phyloP scores from a whole-genome alignment of 2,329 filamentous ascomycete genomes.

The Penicillium corylophilum region DNA sequence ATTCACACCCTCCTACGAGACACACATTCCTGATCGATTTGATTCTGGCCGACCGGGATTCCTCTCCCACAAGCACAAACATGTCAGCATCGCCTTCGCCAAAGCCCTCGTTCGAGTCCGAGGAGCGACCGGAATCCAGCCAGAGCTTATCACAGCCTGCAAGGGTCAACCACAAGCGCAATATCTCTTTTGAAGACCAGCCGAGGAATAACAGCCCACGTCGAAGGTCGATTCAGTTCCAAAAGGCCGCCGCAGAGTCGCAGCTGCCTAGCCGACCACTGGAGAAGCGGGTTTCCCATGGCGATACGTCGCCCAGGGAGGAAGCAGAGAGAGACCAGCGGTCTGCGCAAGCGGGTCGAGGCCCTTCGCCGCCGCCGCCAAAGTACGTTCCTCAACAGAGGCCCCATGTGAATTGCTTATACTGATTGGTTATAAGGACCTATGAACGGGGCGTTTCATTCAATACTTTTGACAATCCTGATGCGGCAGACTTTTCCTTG shows the following conservation, averaged over 20 bases:
- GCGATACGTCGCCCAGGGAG: conserved; percentile 15
- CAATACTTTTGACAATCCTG: conserved; percentile 68
- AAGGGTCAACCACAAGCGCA: conserved; percentile 19
- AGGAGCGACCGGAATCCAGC: conserved; percentile 11
- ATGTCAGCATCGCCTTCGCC: conserved; percentile 23
- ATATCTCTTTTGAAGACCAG: conserved; percentile 24
- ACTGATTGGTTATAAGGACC: conserved; percentile 47
- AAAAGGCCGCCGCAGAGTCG: conserved; percentile 29
- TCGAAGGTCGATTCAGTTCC: conserved; percentile 42
- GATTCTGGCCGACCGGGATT: not conserved
- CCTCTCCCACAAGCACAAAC: not conserved
- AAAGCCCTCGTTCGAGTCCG: conserved; percentile 19
- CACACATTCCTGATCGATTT: not conserved
- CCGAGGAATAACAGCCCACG: conserved; percentile 26
- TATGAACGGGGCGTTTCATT: conserved; percentile 71
- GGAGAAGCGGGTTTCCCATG: conserved; percentile 26
- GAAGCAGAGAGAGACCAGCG: conserved; percentile 29
- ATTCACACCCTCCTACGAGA: not conserved
- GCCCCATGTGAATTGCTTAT: not conserved
- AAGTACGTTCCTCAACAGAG: conserved; percentile 31
- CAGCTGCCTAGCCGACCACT: conserved; percentile 28
- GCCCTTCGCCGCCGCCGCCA: conserved; percentile 42
- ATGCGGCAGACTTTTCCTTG: conserved; percentile 70
- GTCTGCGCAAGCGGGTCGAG: conserved; percentile 24
- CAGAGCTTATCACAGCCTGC: conserved; percentile 13